phyloP scores from a whole-genome alignment of 192 early-diverging fungal species.

The Funneliformis geosporum region DNA sequence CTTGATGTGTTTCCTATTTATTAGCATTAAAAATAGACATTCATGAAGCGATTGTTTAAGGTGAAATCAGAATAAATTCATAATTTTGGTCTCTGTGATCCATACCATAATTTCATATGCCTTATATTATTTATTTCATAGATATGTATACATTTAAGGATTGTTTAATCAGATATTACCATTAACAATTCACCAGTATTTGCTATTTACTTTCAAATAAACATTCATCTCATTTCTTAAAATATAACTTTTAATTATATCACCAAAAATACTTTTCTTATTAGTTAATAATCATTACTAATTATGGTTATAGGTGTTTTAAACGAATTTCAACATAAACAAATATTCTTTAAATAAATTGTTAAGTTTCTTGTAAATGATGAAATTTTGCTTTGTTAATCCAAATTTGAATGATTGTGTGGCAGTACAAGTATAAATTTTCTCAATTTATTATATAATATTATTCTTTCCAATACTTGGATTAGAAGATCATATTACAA shows the following conservation, averaged over 20 bases:
- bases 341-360: too few relatives aligned
- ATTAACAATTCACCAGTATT: neutral
- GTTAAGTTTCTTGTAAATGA: neutral
- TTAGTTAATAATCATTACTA: neutral
- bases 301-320: neutral
- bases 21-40: neutral
- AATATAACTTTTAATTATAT: neutral
- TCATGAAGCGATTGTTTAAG: neutral
- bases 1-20: neutral
- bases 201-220: too few relatives aligned
- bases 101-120: neutral
- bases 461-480: neutral
- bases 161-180: neutral
- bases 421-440: neutral
- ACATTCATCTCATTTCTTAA: too few relatives aligned
- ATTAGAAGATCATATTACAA: neutral
- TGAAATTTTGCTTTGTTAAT: neutral
- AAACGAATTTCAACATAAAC: neutral
- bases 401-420: neutral
- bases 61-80: neutral
- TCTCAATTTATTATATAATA: too few relatives aligned
- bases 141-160: neutral
- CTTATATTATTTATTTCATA: neutral
- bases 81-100: neutral
- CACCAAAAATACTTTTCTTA: neutral